These are phyloP conservation scores for Candida tammaniensis DNA, from an alignment of 805 yeast species.

Conservation along the genomic window DNA sequence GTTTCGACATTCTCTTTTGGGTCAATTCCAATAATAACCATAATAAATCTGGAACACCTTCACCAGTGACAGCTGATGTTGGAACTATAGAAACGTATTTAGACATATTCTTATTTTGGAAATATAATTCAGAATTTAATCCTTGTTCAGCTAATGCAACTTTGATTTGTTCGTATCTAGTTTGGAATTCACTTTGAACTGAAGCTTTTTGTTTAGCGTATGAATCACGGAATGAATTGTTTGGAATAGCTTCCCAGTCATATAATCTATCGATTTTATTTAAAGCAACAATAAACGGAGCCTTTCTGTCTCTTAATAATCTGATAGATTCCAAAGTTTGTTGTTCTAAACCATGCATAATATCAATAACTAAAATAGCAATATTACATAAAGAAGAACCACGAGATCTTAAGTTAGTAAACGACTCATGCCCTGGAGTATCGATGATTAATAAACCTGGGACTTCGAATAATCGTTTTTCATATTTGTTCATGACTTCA, in stretches of 20 bases:
- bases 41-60: slow-evolving; percentile 98
- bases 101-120: slow-evolving; percentile 89
- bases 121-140: slow-evolving; percentile 93
- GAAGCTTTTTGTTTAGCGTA: slow-evolving; percentile 75
- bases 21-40: slow-evolving; percentile 94
- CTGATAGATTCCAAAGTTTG: slow-evolving; percentile 95
- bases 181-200: slow-evolving; percentile 90
- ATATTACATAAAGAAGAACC: slow-evolving; percentile 99
- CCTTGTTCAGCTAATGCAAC: slow-evolving; percentile 97
- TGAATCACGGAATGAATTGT: slow-evolving; percentile 95
- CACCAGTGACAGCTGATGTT: slow-evolving; percentile 98
- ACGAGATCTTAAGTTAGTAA: slow-evolving; percentile 94
- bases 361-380: slow-evolving; percentile 96
- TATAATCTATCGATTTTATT: slow-evolving; percentile 97
- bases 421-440: slow-evolving; percentile 99
- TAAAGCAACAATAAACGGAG: slow-evolving; percentile 95
- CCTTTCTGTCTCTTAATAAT: slow-evolving; percentile 91
- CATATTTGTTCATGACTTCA: slow-evolving; percentile 82
- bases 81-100: slow-evolving; percentile 96
- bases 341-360: slow-evolving; percentile 98
- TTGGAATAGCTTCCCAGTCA: slow-evolving; percentile 89
- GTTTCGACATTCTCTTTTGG: slow-evolving; percentile 98
- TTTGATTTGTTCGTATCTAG: slow-evolving; percentile 79
- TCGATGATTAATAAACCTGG: slow-evolving; percentile 97
- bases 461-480: slow-evolving; percentile 83